Evolutionary conservation across 441 rosid species (phyloP), one percentile per base, ranked within the genome.

Genomic region (Aquilaria agallochum): DNA sequence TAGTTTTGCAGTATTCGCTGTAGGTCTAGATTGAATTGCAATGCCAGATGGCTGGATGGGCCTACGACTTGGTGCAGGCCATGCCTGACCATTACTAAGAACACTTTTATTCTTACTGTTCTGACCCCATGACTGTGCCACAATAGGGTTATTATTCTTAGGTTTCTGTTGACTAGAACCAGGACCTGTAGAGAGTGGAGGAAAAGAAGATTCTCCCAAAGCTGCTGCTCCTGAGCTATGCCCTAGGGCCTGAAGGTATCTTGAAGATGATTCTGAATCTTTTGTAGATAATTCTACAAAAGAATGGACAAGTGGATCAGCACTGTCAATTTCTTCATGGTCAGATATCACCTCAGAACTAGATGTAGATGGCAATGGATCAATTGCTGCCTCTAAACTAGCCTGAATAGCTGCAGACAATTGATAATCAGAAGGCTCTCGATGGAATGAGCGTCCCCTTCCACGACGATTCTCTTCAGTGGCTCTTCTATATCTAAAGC

Each of bases 221-320:
- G 84, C 78, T 63, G 75, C 74, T 56, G 31, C 67, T 68, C 79
- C 74, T 57, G 88, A 80, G 65, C 71, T 69, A 47, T 68, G 79
- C 34, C 97, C 91, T 76, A 90, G 67, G 51, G 97, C 98, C 72
- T 90, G 89, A 71, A 72, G 98, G 59, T 92, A 92, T 60, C 96
- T 88, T 47, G 93, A 73, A 66, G 96, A 72, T 44, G 70, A 33
- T 59, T 87, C 97, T 34, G 77, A 59, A 73, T 89, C 96, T 30
- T 79, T 51, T 48, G 83, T 61, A 55, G 81, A 68, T 59, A 90
- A 72, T 63, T 84, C 73, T 72, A 89, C 96, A 74, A 88, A 82
- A 9, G 95, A 88, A 62, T 80, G 88, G 57, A 83, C 70, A 30
- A 92, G 77, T 54, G 84, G 72, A 77, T 80, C 92, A 14, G 74